A percentile compares a stretch with the other conserved stretches of the same genome.
phyloP scores from a whole-genome alignment of 2,329 filamentous ascomycete species.

The Aspergillus puulaauensis region DNA sequence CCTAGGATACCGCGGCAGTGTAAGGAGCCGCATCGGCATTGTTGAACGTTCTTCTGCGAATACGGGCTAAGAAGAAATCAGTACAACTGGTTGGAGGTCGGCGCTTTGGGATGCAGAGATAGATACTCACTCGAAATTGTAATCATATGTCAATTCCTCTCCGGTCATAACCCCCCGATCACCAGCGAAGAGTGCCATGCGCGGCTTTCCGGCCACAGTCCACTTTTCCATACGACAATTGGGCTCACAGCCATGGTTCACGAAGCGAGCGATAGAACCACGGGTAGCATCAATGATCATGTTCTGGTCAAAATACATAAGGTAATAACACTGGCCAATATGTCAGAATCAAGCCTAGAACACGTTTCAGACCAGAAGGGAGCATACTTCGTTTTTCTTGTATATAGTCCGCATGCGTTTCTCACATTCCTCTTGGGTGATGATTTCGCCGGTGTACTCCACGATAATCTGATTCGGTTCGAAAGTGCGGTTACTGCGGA shows the following conservation, averaged over 20 bases:
- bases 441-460: constrained; percentile 97
- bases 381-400: constrained; percentile 81
- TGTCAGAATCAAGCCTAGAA: constrained; percentile 13
- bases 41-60: constrained; percentile 62
- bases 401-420: constrained; percentile 90
- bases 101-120: background rate
- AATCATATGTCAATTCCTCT: constrained; percentile 94
- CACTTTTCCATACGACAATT: constrained; percentile 99
- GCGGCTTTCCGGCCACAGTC: constrained; percentile 88
- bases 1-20: constrained; percentile 64
- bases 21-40: constrained; percentile 61
- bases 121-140: constrained; percentile 64
- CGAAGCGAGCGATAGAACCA: constrained; percentile 93
- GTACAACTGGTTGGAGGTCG: background rate
- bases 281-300: constrained; percentile 98
- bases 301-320: constrained; percentile 98
- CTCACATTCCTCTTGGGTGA: constrained; percentile 91
- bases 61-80: constrained; percentile 45
- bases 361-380: background rate
- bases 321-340: constrained; percentile 76
- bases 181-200: constrained; percentile 95
- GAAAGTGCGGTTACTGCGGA: constrained; percentile 87
- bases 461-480: constrained; percentile 92
- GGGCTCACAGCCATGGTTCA: constrained; percentile 95
- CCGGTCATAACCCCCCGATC: constrained; percentile 88